phyloP scores from a whole-genome alignment of 768 basidiomycete species.

The Rubroboletus pulcherrimus region DNA sequence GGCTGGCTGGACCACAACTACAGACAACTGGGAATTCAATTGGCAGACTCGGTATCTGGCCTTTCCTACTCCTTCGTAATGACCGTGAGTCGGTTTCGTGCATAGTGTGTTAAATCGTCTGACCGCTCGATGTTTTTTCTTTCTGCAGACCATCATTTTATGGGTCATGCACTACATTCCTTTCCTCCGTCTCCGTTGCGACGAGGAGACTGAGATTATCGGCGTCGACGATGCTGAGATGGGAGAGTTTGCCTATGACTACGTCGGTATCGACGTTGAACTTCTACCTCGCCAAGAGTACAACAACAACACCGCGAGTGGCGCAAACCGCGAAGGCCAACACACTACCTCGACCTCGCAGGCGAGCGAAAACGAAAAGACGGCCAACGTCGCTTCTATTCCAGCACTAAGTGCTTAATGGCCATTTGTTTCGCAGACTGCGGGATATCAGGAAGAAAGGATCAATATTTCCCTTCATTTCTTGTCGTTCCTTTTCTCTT shows the following conservation, averaged over 20 bases:
- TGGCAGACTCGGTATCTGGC: constrained; percentile 69
- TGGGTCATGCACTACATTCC: constrained; percentile 90
- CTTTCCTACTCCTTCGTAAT: constrained; percentile 70
- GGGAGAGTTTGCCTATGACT: constrained; percentile 89
- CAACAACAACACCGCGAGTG: constrained; percentile 24
- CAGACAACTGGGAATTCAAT: constrained; percentile 80
- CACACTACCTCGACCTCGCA: constrained; percentile 28
- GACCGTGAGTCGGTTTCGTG: constrained; percentile 48
- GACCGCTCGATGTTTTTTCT: not conserved
- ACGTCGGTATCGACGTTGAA: constrained; percentile 68
- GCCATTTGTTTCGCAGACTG: not conserved
- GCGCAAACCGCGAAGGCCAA: constrained; percentile 35
- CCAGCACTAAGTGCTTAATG: not conserved
- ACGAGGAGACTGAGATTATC: constrained; percentile 66
- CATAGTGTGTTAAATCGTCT: not conserved
- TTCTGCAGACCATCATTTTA: constrained; percentile 63
- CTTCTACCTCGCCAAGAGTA: constrained; percentile 33
- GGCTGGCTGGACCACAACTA: constrained; percentile 88
- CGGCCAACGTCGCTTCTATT: not conserved
- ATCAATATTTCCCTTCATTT: not conserved
- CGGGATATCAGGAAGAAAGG: not conserved
- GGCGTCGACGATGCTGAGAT: constrained; percentile 90
- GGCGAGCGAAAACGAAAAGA: constrained; percentile 30
- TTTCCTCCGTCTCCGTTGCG: constrained; percentile 65
- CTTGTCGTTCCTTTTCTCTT: too few species aligned